phyloP scores from a whole-genome alignment of 208 protist genomes.

The Crithidia sp. region DNA sequence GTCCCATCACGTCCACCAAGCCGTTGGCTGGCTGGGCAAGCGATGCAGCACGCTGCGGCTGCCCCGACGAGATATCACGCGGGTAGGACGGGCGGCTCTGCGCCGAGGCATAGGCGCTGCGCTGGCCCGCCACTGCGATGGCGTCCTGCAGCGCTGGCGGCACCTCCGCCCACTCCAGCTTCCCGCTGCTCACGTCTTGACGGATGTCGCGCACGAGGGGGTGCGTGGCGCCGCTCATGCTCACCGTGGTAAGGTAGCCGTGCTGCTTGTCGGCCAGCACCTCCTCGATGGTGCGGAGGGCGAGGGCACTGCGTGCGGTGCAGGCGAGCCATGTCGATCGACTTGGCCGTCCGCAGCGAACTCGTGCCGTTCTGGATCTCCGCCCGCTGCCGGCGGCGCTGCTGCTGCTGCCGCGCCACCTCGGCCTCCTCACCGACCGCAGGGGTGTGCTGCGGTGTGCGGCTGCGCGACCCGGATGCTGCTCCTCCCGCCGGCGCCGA shows the following conservation, averaged over 20 bases:
- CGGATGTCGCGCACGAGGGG: slow-evolving; percentile 43
- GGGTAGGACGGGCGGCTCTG: neutral
- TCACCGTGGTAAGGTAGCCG: slow-evolving; percentile 14
- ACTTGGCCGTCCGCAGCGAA: slow-evolving; percentile 57
- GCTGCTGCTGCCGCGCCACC: slow-evolving; percentile 5
- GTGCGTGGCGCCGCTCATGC: slow-evolving; percentile 3
- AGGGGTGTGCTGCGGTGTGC: neutral
- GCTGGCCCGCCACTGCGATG: slow-evolving; percentile 1
- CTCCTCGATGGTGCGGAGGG: slow-evolving; percentile 70
- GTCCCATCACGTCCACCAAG: slow-evolving; percentile 30
- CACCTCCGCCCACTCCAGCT: slow-evolving; percentile 64
- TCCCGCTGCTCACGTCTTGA: slow-evolving; percentile 50
- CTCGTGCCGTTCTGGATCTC: slow-evolving; percentile 39
- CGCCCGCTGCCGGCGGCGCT: slow-evolving; percentile 27
- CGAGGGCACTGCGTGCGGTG: slow-evolving; percentile 57
- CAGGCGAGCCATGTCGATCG: slow-evolving; percentile 44
- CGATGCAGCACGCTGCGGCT: slow-evolving; percentile 6
- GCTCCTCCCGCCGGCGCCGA: neutral
- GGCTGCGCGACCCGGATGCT: neutral
- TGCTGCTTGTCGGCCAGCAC: slow-evolving; percentile 59
- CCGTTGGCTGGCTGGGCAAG: slow-evolving; percentile 24
- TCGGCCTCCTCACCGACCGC: neutral
- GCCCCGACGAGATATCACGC: neutral
- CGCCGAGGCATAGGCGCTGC: neutral
- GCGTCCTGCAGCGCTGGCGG: slow-evolving; percentile 41